Percentiles rank a stretch among this genome's conserved stretches.
Conservation (phyloP, 805 yeast species). For the Metschnikowia proteae region DNA sequence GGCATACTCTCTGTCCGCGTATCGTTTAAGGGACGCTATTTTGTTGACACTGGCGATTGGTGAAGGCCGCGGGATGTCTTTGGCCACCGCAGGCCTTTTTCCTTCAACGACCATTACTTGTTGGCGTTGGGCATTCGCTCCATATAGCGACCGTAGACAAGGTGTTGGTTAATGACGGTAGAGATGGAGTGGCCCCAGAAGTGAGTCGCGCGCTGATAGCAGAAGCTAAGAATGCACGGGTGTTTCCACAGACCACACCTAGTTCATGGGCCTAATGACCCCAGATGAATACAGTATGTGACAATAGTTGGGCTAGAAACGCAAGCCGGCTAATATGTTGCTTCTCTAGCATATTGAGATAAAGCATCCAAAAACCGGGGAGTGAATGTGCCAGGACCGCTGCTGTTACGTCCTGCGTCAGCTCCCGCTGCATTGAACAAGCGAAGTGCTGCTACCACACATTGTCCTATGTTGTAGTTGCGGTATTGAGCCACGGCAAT, state of each 20-base stretch:
- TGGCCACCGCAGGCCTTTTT: not conserved
- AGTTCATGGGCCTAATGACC: no score
- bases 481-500: conserved; percentile 32
- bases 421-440: conserved; percentile 62
- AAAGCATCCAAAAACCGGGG: conserved; percentile 44
- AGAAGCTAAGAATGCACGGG: not conserved
- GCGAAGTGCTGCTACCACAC: conserved; percentile 52
- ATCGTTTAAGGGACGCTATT: conserved; percentile 37
- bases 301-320: no score
- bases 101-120: conserved; percentile 12
- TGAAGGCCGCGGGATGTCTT: conserved; percentile 24
- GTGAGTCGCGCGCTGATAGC: not conserved
- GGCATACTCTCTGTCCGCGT: conserved; percentile 37
- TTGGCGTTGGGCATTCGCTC: not conserved
- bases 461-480: conserved; percentile 32
- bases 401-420: conserved; percentile 39
- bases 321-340: no score
- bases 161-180: no score
- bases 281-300: not conserved
- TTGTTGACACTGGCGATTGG: conserved; percentile 35
- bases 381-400: conserved; percentile 56
- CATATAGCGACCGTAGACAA: no score
- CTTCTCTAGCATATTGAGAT: no score
- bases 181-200: no score
- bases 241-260: not conserved